Evolutionary conservation across 106 monocot genomes (phyloP).

Genomic region (Allium cepa): DNA sequence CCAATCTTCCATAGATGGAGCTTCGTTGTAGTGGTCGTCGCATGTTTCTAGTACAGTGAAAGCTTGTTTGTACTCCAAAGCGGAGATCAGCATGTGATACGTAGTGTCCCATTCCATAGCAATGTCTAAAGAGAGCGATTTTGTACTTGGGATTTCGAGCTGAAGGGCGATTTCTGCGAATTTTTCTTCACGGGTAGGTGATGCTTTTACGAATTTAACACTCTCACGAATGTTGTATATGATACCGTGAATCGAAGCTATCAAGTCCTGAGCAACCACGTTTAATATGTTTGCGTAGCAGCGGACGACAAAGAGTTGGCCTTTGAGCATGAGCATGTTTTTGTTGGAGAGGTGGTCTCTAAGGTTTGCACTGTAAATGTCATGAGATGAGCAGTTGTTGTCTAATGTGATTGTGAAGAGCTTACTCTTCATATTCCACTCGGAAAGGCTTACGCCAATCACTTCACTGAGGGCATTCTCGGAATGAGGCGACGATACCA

Average conservation of each 20-base stretch:
- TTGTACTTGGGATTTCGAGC: slow-evolving; percentile 50
- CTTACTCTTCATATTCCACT: slow-evolving; percentile 74
- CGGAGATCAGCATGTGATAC: slow-evolving; percentile 77
- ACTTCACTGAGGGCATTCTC: slow-evolving; percentile 86
- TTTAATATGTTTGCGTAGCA: slow-evolving; percentile 82
- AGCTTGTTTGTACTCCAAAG: slow-evolving; percentile 70
- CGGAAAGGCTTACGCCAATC: slow-evolving; percentile 61
- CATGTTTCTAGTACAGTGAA: slow-evolving; percentile 73
- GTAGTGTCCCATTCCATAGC: slow-evolving; percentile 88
- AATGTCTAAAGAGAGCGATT: slow-evolving; percentile 57
- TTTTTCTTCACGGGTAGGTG: slow-evolving; percentile 58
- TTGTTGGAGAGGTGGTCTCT: slow-evolving; percentile 79
- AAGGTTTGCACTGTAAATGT: slow-evolving; percentile 84
- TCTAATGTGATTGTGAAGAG: slow-evolving; percentile 86
- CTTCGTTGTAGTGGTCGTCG: slow-evolving; percentile 80
- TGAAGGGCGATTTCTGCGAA: slow-evolving; percentile 75
- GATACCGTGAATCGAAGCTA: slow-evolving; percentile 85
- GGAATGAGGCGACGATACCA: slow-evolving; percentile 84
- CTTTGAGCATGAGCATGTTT: slow-evolving; percentile 68
- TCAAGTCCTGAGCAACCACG: slow-evolving; percentile 71
- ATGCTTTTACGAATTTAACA: slow-evolving; percentile 83
- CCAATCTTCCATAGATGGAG: slow-evolving; percentile 88
- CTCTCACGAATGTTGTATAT: slow-evolving; percentile 87
- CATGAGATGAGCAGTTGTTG: slow-evolving; percentile 78
- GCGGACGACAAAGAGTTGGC: slow-evolving; percentile 75